Evolutionary conservation across 2,329 filamentous ascomycete genomes (phyloP), one percentile per base, ranked within the genome.

Genomic region (Penicillium sp.): DNA sequence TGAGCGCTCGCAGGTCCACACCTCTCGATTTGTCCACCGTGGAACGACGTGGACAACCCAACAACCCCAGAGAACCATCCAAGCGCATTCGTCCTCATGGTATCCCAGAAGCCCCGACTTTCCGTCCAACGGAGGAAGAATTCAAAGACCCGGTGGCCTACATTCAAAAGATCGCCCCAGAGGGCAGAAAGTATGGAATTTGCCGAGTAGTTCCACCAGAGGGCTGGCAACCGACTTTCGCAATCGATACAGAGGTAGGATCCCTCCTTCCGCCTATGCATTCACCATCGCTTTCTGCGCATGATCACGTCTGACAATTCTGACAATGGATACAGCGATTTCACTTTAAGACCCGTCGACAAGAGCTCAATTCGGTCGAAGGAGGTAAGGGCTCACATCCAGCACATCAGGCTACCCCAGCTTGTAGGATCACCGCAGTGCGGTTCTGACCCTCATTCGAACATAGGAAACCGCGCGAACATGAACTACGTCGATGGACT

Each of bases 331-430:
- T 59, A 64, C 71, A 97, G 92, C 90, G 87, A 76, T 99, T 99
- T 70, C 94, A 99, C 75, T 99, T 99, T 72, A 87, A 92, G 63
- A 99, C 94, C 15, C 86, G 94, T 72, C 92, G 95, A 73, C 94
- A 99, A 75, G 93, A 97, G 75, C 81, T 99, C 60, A 99, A 99
- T 75, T 96, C 92, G 16, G 91, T 97, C 48, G 94, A 99, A 88
- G 94, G 94, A 82, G 94, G 92, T 95, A 84, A 71, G 74, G 59
- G 60, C 65, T 60, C 67, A 64, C 61, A 61, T 66, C 64, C 66
- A 67, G 64, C 68, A 54, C 60, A 63, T 59, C 46, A 60, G 64
- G 65, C 63, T 66, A 63, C 63, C 64, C 27, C 23, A 4, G 10
- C 21, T 16, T 63, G 68, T 70, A 66, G 60, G 66, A 60, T 43